These are phyloP conservation scores for Oryza longistaminata DNA, from an alignment of 176 grass and related monocot genomes.

Conservation along the genomic window DNA sequence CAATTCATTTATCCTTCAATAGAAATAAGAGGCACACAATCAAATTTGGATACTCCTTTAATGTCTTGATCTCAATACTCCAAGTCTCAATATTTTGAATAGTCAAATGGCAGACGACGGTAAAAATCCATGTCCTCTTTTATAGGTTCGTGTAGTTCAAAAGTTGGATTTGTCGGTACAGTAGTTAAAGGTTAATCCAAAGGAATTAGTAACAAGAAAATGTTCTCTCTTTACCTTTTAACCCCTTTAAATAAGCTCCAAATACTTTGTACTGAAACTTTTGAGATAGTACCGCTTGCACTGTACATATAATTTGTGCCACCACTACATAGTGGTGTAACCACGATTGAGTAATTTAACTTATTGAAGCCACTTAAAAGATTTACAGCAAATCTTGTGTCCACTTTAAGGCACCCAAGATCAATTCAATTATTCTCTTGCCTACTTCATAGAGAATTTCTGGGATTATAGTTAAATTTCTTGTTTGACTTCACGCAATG, in stretches of 20 bases:
- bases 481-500: neutral
- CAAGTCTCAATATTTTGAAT: neutral
- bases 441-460: neutral
- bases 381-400: neutral
- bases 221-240: neutral
- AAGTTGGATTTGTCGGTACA: neutral
- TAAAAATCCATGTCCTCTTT: neutral
- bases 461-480: neutral
- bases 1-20: neutral
- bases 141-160: neutral
- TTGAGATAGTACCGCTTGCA: neutral
- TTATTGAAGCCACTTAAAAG: neutral
- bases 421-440: slow-evolving; percentile 4
- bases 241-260: neutral
- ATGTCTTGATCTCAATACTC: neutral
- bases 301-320: neutral
- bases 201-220: neutral
- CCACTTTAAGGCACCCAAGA: neutral
- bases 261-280: neutral
- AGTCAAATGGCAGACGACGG: too few species aligned
- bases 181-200: neutral
- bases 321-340: slow-evolving; percentile 28
- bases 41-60: neutral
- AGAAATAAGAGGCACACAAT: neutral
- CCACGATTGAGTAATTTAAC: slow-evolving; percentile 23